phyloP scores from a whole-genome alignment of 1,284 basidiomycete species.

The Cutaneotrichosporon dermatis region DNA sequence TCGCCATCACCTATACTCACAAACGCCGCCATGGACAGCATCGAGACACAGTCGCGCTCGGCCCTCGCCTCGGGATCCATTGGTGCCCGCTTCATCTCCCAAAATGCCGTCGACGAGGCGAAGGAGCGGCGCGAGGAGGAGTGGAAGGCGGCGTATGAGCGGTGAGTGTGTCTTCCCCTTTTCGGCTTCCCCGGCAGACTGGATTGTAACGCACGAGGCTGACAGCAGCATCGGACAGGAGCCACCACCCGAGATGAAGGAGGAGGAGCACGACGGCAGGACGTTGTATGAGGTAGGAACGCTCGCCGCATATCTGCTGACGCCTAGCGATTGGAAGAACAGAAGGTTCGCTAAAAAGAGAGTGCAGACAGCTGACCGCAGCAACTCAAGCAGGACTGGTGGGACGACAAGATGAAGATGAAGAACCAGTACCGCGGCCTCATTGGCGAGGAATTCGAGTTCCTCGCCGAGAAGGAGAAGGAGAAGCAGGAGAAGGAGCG shows the following conservation, averaged over 20 bases:
- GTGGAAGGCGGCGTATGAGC: constrained; percentile 87
- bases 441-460: constrained; percentile 83
- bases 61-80: constrained; percentile 31
- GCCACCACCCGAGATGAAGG: constrained; percentile 65
- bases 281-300: constrained; percentile 78
- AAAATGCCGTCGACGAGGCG: constrained; percentile 72
- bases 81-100: constrained; percentile 56
- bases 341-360: constrained; percentile 62
- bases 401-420: constrained; percentile 87
- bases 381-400: constrained; percentile 87
- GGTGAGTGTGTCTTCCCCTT: constrained; percentile 52
- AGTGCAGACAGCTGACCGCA: background rate
- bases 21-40: constrained; percentile 10
- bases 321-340: constrained; percentile 48
- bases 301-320: constrained; percentile 43
- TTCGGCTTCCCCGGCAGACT: no score
- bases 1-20: background rate
- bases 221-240: constrained; percentile 69
- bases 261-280: constrained; percentile 66
- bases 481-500: constrained; percentile 70
- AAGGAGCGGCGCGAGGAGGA: constrained; percentile 72
- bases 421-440: constrained; percentile 87
- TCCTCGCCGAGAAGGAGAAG: constrained; percentile 74
- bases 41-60: constrained; percentile 18
- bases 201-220: background rate